Evolutionary conservation across 2,329 filamentous ascomycete species (phyloP).

Genomic region (Rutstroemia sp.): DNA sequence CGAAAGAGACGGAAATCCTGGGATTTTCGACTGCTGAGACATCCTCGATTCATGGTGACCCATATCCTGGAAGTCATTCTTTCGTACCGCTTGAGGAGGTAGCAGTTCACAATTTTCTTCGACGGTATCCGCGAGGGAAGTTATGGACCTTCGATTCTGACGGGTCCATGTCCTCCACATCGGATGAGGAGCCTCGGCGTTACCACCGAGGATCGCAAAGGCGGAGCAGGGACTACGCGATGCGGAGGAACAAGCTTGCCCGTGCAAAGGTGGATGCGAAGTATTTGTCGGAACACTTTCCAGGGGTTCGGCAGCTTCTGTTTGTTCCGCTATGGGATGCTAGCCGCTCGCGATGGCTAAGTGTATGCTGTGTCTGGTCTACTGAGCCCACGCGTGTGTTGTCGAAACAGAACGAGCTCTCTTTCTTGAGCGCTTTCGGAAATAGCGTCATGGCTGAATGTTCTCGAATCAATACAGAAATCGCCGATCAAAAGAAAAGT

Average conservation of each 20-base stretch:
- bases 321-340: constrained; percentile 45
- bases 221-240: constrained; percentile 8
- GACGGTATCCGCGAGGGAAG: constrained; percentile 39
- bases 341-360: constrained; percentile 39
- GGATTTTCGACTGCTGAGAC: constrained; percentile 27
- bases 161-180: constrained; percentile 35
- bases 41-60: constrained; percentile 27
- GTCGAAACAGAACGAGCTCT: constrained; percentile 32
- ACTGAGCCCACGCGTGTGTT: constrained; percentile 30
- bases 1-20: constrained; percentile 23
- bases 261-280: constrained; percentile 24
- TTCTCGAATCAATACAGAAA: constrained; percentile 44
- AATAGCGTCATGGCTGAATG: constrained; percentile 49
- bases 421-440: constrained; percentile 36
- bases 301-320: constrained; percentile 38
- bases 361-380: constrained; percentile 41
- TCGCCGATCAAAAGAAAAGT: constrained; percentile 45
- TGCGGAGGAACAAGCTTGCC: constrained; percentile 11
- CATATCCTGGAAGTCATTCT: constrained; percentile 18
- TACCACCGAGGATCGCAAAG: constrained; percentile 3
- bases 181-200: constrained; percentile 33
- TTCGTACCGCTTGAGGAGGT: constrained; percentile 27
- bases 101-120: constrained; percentile 29
- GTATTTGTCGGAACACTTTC: constrained; percentile 34
- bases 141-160: constrained; percentile 41